Evolutionary conservation across 306 rosid genomes (phyloP).

Genomic region (Erythrophleum fordii): DNA sequence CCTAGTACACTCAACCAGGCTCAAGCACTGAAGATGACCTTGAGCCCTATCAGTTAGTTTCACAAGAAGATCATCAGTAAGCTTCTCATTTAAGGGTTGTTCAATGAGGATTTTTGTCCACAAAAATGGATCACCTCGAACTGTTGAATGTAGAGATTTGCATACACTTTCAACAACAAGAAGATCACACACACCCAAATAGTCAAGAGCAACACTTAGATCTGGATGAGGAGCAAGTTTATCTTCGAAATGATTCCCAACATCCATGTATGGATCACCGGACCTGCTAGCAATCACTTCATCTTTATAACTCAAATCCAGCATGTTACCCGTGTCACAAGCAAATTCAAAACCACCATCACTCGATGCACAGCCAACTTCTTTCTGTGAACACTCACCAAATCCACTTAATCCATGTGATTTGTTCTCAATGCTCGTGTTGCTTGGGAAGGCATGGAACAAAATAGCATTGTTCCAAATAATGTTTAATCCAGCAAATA

Average conservation of each 20-base stretch:
- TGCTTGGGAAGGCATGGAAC: slow-evolving; percentile 59
- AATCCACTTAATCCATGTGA: slow-evolving; percentile 32
- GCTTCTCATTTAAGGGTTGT: slow-evolving; percentile 80
- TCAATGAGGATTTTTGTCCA: slow-evolving; percentile 77
- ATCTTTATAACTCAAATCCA: slow-evolving; percentile 32
- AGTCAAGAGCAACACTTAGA: slow-evolving; percentile 55
- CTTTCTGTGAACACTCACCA: slow-evolving; percentile 45
- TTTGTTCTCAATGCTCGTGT: slow-evolving; percentile 38
- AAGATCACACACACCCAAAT: slow-evolving; percentile 73
- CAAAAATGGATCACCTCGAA: slow-evolving; percentile 65
- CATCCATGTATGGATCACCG: slow-evolving; percentile 31
- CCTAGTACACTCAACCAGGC: slow-evolving; percentile 75
- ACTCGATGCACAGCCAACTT: slow-evolving; percentile 41
- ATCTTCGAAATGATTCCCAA: slow-evolving; percentile 41
- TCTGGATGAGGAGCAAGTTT: slow-evolving; percentile 62
- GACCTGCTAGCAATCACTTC: slow-evolving; percentile 33
- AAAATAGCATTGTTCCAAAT: slow-evolving; percentile 65
- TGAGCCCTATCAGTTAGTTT: slow-evolving; percentile 67
- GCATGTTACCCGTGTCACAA: slow-evolving; percentile 33
- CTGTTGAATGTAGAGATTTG: slow-evolving; percentile 56
- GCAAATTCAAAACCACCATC: slow-evolving; percentile 44
- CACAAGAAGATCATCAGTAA: slow-evolving; percentile 80
- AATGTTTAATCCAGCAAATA: slow-evolving; percentile 71
- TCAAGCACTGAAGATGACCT: slow-evolving; percentile 77
- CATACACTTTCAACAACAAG: slow-evolving; percentile 73